Evolutionary conservation across 1,139 yeast genomes (phyloP), one percentile per base, ranked within the genome.

Genomic region (Scheffersomyces segobiensis): DNA sequence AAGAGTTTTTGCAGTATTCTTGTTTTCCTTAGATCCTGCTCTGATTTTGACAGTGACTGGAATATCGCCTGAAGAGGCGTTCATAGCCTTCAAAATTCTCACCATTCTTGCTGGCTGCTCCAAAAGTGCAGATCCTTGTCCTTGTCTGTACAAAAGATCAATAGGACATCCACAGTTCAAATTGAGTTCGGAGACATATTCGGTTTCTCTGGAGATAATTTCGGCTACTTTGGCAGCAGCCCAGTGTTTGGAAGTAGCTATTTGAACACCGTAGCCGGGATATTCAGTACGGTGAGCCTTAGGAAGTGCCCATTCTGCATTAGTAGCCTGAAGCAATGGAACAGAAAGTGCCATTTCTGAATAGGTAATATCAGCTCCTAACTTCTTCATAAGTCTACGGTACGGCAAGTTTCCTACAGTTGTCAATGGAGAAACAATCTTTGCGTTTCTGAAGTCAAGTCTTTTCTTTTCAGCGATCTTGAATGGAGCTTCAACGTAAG

Each of bases 91-190:
- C 52, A 93, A 79, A 67, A 93, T 87, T 63, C 97, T 83, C 53
- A 89, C 72, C 74, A 93, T 76, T 67, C 92, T 85, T 0, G 96
- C 88, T 8, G 97, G 96, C 69, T 91, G 93, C 63, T 93, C 98
- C 83, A 95, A 79, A 60, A 95, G 81, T 0, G 98, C 99, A 50
- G 97, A 88, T 1, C 99, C 99, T 63, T 97, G 97, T 42, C 99
- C 99, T 70, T 91, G 93, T 65, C 95, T 84, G 73, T 88, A 96
- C 26, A 95, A 80, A 65, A 96, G 80, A 71, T 96, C 99, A 65
- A 95, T 95, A 18, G 99, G 99, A 73, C 99, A 95, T 2, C 99
- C 99, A 71, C 97, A 89, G 75, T 95, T 95, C 67, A 95, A 82
- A 71, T 95, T 96, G 63, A 95, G 79, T 71, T 95, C 98, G 46